Percentiles rank a stretch among this genome's conserved stretches.
Evolutionary conservation across 257 asterid genomes (phyloP).

Genomic region (Dorcoceras hygrometricum): DNA sequence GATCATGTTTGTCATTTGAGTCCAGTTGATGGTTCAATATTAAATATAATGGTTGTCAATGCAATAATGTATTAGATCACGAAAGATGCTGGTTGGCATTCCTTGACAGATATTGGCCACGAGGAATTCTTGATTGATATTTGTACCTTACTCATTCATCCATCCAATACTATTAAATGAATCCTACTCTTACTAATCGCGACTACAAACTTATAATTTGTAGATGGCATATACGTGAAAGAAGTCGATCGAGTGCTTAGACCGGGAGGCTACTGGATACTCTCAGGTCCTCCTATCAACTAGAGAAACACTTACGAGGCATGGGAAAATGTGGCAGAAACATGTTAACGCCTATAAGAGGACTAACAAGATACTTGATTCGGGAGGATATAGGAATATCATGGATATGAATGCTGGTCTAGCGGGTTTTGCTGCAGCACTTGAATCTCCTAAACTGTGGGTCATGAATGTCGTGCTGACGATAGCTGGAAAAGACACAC

Average conservation of each 20-base stretch:
- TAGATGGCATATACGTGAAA: conserved; percentile 28
- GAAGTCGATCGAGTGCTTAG: conserved; percentile 31
- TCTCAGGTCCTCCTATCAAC: conserved; percentile 27
- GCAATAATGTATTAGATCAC: no score
- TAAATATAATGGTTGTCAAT: no score
- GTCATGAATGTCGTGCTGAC: conserved; percentile 25
- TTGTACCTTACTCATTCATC: no score
- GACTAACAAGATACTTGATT: conserved; percentile 21
- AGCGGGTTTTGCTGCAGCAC: conserved; percentile 18
- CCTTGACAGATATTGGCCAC: no score
- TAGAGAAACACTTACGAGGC: conserved; percentile 23
- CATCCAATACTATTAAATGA: no score
- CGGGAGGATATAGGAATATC: conserved; percentile 17
- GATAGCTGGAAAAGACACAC: conserved; percentile 17
- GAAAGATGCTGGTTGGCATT: no score
- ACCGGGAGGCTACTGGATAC: conserved; percentile 32
- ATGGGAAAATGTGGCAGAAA: conserved; percentile 21
- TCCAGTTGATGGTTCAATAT: no score
- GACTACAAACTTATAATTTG: no score
- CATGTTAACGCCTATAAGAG: conserved; percentile 18
- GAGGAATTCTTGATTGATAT: no score
- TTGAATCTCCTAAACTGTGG: conserved; percentile 23
- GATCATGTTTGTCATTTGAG: no score
- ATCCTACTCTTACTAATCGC: no score
- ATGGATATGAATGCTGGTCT: conserved; percentile 24